A percentile compares a stretch with the other conserved stretches of the same genome.
These are phyloP conservation scores for Carex scoparia DNA, from an alignment of 176 grass and related monocot species.

Conservation along the genomic window DNA sequence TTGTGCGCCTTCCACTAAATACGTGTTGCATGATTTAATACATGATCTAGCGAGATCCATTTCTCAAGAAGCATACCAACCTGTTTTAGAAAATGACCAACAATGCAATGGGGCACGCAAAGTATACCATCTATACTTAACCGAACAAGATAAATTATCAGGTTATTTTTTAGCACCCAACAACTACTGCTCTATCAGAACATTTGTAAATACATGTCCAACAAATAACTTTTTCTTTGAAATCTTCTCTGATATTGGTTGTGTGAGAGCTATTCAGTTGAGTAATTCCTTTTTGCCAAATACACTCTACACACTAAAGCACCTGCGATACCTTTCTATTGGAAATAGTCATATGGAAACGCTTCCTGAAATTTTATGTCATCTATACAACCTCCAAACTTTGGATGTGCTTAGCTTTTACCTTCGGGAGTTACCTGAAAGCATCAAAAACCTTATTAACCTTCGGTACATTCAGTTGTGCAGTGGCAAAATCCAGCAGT, in stretches of 20 bases:
- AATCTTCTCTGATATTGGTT: neutral
- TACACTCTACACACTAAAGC: neutral
- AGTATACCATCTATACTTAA: neutral
- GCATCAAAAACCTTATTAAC: neutral
- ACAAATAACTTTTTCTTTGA: neutral
- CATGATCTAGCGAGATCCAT: no score
- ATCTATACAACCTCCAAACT: slow-evolving; percentile 1
- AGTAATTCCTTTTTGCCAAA: neutral
- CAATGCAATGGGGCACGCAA: no score
- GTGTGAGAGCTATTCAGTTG: neutral
- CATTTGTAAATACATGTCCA: no score
- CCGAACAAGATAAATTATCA: neutral
- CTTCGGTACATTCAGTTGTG: neutral
- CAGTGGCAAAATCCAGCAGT: neutral
- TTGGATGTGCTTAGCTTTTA: neutral
- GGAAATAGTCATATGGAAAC: neutral
- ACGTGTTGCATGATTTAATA: no score
- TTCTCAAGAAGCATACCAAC: no score
- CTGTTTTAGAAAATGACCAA: no score
- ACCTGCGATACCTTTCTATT: slow-evolving; percentile 8
- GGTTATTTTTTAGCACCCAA: no score
- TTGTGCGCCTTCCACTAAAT: no score
- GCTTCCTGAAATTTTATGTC: neutral
- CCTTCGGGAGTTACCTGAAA: neutral
- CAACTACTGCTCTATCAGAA: no score